Evolutionary conservation across 2,329 filamentous ascomycete species (phyloP).

Genomic region (Sclerotinia minor): DNA sequence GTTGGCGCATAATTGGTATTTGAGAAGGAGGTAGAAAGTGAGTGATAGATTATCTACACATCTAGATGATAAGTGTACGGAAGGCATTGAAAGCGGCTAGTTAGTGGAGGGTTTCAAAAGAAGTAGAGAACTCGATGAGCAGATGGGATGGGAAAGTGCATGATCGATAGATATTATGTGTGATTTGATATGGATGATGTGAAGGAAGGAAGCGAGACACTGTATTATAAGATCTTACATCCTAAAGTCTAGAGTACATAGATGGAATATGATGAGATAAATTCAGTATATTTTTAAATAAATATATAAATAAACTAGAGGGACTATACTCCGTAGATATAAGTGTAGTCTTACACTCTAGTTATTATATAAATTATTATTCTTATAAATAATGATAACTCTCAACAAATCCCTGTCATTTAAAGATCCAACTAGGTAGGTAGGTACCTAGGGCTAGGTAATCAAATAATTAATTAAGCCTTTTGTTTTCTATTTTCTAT

Average conservation of each 20-base stretch:
- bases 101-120: background rate
- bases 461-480: too few relatives aligned
- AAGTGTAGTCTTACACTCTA: too few relatives aligned
- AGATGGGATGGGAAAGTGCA: background rate
- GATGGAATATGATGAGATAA: background rate
- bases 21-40: slow-evolving; percentile 48
- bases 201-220: slow-evolving; percentile 28
- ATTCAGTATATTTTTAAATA: background rate
- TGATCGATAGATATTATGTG: slow-evolving; percentile 22
- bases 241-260: background rate
- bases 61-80: too few relatives aligned
- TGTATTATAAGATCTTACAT: slow-evolving; percentile 19
- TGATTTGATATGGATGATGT: slow-evolving; percentile 25
- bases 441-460: too few relatives aligned
- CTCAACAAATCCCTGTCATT: too few relatives aligned
- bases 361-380: background rate
- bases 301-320: background rate
- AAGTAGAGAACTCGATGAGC: background rate
- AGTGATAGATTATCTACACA: too few relatives aligned
- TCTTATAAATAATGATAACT: too few relatives aligned
- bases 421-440: too few relatives aligned
- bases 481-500: too few relatives aligned
- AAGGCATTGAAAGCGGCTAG: background rate
- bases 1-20: slow-evolving; percentile 91
- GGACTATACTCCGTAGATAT: too few relatives aligned